Evolutionary conservation across 345 rosid genomes (phyloP).

Genomic region (Xanthoceras sorbifolium): DNA sequence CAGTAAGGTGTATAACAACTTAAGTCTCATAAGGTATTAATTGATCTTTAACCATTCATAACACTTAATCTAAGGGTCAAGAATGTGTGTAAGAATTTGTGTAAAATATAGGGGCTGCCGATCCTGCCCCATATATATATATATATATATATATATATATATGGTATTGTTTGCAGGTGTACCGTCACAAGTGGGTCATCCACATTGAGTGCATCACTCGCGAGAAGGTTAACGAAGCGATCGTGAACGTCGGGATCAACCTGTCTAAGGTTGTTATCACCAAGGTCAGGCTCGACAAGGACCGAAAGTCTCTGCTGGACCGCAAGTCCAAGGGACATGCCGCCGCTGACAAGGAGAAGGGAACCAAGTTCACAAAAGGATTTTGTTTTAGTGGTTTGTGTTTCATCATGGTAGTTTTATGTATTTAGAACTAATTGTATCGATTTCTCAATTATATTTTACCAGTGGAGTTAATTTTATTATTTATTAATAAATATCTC

Average conservation of each 20-base stretch:
- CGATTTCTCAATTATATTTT: too few species aligned
- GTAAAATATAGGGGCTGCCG: too few species aligned
- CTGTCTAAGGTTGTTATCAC: constrained; percentile 73
- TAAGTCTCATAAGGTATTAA: too few species aligned
- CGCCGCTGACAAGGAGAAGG: constrained; percentile 77
- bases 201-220: constrained; percentile 81
- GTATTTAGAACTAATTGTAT: constrained; percentile 2
- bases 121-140: too few species aligned
- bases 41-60: too few species aligned
- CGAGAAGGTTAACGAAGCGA: constrained; percentile 80
- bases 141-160: too few species aligned
- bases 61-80: too few species aligned
- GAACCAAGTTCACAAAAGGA: constrained; percentile 57
- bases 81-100: too few species aligned
- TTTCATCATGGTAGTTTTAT: constrained; percentile 3
- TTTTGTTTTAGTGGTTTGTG: background rate
- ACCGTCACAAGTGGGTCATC: constrained; percentile 82
- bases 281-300: constrained; percentile 79
- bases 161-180: too few species aligned
- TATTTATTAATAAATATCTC: too few species aligned
- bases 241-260: constrained; percentile 73
- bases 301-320: constrained; percentile 64
- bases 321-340: constrained; percentile 82
- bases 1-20: too few species aligned
- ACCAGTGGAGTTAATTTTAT: too few species aligned